Conservation (phyloP, 176 grass and related monocot species). For the Rhipidocladum racemiflorum region DNA sequence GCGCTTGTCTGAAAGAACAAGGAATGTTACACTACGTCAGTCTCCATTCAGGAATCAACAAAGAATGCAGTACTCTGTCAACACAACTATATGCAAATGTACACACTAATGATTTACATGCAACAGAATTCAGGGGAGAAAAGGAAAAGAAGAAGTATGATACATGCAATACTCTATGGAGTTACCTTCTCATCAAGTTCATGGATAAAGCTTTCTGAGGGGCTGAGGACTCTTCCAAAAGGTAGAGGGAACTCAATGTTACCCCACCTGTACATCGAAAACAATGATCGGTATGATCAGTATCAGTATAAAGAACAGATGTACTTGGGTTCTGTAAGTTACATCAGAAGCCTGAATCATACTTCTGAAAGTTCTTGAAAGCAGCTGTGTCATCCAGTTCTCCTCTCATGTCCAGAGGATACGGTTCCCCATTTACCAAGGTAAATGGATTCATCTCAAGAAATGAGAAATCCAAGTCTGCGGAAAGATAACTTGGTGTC, state of each 20-base stretch:
- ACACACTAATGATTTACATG: neutral
- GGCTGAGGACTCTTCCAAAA: conserved; percentile 88
- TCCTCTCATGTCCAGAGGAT: conserved; percentile 97
- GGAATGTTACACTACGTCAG: neutral
- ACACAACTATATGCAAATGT: neutral
- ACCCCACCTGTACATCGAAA: conserved; percentile 66
- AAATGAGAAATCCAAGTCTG: conserved; percentile 99
- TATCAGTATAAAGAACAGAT: neutral
- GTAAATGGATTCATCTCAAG: conserved; percentile 99
- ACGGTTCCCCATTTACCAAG: conserved; percentile 82
- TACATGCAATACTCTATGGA: conserved; percentile 14
- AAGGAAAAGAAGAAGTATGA: neutral
- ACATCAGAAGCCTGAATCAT: conserved; percentile 24
- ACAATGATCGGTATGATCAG: neutral
- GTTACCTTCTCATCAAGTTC: conserved; percentile 94
- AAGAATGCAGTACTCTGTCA: neutral
- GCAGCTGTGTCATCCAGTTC: conserved; percentile 96
- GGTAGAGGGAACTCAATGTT: conserved; percentile 83
- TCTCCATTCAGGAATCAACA: neutral
- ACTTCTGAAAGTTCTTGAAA: conserved; percentile 99
- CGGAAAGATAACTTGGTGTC: conserved; percentile 12
- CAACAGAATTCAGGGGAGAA: neutral
- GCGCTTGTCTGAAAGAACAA: conserved; percentile 75
- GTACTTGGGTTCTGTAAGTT: neutral
- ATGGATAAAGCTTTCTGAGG: conserved; percentile 90